Percentiles rank a stretch among this genome's conserved stretches.
Conservation (phyloP, 2,329 filamentous ascomycete species). For the Alternaria atra region DNA sequence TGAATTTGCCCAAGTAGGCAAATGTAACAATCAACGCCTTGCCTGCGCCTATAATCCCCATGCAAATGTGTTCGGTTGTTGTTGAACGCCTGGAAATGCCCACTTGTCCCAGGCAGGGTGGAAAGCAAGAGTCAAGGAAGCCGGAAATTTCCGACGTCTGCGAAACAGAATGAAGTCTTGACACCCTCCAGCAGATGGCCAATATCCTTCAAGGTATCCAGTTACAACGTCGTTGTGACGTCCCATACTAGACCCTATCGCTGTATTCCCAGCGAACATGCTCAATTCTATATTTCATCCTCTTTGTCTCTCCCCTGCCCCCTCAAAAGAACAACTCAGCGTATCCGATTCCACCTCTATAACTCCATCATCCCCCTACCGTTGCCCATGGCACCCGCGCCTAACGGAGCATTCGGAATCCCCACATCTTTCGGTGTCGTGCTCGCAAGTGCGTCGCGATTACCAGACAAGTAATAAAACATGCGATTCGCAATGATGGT, state of each 20-base stretch:
- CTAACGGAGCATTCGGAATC: slow-evolving; percentile 17
- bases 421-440: slow-evolving; percentile 23
- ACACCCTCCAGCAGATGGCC: neutral
- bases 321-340: neutral
- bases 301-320: no score
- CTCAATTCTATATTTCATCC: neutral
- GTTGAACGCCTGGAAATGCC: neutral
- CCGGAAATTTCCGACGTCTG: no score
- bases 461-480: slow-evolving; percentile 95
- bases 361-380: slow-evolving; percentile 36
- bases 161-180: neutral
- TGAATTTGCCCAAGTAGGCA: neutral
- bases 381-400: slow-evolving; percentile 14
- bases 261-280: neutral
- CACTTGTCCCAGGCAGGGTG: no score
- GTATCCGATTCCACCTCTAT: slow-evolving; percentile 7
- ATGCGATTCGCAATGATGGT: slow-evolving; percentile 81
- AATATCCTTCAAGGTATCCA: neutral
- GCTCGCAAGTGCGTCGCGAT: slow-evolving; percentile 58
- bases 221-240: neutral
- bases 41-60: neutral
- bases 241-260: neutral
- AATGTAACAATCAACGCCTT: neutral
- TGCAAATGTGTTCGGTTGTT: neutral
- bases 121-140: no score